Evolutionary conservation across 2,329 filamentous ascomycete genomes (phyloP), one percentile per base, ranked within the genome.

Genomic region (Ciborinia camelliae): DNA sequence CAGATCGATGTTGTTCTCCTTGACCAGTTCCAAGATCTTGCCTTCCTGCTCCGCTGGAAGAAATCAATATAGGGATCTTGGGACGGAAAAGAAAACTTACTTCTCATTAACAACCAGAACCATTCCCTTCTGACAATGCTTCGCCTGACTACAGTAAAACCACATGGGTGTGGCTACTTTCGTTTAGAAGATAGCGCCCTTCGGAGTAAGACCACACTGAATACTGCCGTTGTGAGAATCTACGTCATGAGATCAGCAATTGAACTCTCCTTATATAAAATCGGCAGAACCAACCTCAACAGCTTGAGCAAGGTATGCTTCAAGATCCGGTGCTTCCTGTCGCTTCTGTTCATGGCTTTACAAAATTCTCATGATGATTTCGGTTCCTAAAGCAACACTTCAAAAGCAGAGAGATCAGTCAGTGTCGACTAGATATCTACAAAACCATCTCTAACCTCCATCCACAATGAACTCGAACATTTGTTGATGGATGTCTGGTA

Each of bases 201-300:
- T 28, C 88, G 86, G 23, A 98, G 82, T 74, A 98, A 82, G 4
- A 86, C 77, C 47, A 96, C 88, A 68, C 90, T 95, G 77, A 97
- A 96, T 37, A 97, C 77, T 2, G 95, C 93, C 0, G 92, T 95
- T 1, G 91, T 91, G 68, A 97, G 84, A 68, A 98, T 95, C 84
- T 86, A 67, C 1, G 8, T 58, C 2, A 15, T 23, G 3, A 26
- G 10, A 58, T 72, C 54, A 72, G 68, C 63, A 37, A 51, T 66
- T 23, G 41, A 20, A 30, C 20, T 55, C 23, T 39, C 18, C 12
- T 18, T 14, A 12, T 53, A n/a, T 26, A 12, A 3, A 62, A 55
- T 23, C 7, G 39, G 28, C 35, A 51, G 23, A 20, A 9, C 76
- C n/a, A 72, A 85, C 84, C 81, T 97, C n/a, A n/a, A n/a, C n/a